Evolutionary conservation across 257 asterid species (phyloP), one percentile per base, ranked within the genome.

Genomic region (Pogostemon cablin): DNA sequence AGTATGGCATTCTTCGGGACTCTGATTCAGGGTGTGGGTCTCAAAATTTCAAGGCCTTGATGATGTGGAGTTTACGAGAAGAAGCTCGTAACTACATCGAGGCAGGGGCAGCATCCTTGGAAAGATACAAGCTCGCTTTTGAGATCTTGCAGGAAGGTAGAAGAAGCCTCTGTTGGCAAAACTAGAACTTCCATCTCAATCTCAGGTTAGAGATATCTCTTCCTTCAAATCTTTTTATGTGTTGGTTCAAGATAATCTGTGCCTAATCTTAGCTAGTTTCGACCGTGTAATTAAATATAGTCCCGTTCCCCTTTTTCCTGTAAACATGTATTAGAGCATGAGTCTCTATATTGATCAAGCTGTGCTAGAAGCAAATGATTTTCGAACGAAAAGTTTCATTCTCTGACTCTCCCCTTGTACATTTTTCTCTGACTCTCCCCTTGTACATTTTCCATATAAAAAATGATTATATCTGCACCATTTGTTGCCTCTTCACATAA

Each of bases 111-210:
- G 81, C 86, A 9, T 88, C 96, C 9, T 79, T 87, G 72, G 97
- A 91, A 69, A 85, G 95, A 77, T 85, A 86, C 83, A 91, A 91
- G 76, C 88, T 88, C 44, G 97, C 98, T 1, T 87, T 93, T 54
- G 96, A 93, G 86, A 87, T 88, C 78, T 71, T 93, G 92, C 96
- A 90, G 86, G 97, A 93, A 82, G 97, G 98, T 59, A 80, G 93
- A 81, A 87, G 93, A 77, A 90, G 80, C 69, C 86, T 93, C 46
- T 83, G 96, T 79, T 88, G 96, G 97, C 95, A 81, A 77, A 86
- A 75, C 67, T 90, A 90, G 81, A 68, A 25, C 72, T 58, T 32
- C 38, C 38, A 9, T 68, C 75, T 68, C 60, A 44, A 69, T 12
- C 38, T 35, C 49, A 72, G 77, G 86, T 79, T 69, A 83, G 82